Evolutionary conservation across 129 eudicot species (phyloP).

Genomic region (carrot (Daucus carota)): DH1_v3.0 NC_030382.2:49601001-49601500

Average conservation of each 20-base stretch:
- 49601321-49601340: not conserved
- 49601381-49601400: constrained; percentile 67
- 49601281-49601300: too few relatives aligned
- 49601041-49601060: constrained; percentile 2
- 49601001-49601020: not conserved
- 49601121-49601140: constrained; percentile 67
- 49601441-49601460: constrained; percentile 82
- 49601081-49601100: constrained; percentile 12
- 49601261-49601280: constrained; percentile 81
- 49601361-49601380: constrained; percentile 85
- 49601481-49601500: constrained; percentile 78
- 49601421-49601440: constrained; percentile 72
- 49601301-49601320: not conserved
- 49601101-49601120: constrained; percentile 50
- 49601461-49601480: constrained; percentile 58
- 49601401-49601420: constrained; percentile 71
- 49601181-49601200: constrained; percentile 84
- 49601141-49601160: constrained; percentile 80
- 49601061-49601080: constrained; percentile 33
- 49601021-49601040: not conserved
- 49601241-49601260: constrained; percentile 69
- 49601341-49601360: constrained; percentile 44
- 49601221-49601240: constrained; percentile 70
- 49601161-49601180: constrained; percentile 83
- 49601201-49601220: constrained; percentile 82